Conservation (phyloP, 768 basidiomycete species). For the Naganishia antarctica region DNA sequence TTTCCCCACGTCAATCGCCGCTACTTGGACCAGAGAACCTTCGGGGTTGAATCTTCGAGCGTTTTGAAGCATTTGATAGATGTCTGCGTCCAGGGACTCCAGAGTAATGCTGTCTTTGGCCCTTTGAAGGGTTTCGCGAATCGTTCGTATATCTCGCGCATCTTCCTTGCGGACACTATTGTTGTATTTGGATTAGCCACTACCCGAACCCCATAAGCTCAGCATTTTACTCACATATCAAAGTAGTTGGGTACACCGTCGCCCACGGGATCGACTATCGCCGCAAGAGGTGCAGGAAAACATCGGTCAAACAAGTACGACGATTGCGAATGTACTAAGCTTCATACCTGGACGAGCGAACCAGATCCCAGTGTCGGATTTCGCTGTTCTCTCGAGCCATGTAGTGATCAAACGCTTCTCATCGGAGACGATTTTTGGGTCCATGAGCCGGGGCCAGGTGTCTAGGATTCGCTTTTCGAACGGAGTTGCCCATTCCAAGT, state of each 20-base stretch:
- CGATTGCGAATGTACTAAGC: neutral
- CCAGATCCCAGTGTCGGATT: slow-evolving; percentile 60
- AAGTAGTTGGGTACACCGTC: slow-evolving; percentile 83
- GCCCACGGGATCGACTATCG: slow-evolving; percentile 79
- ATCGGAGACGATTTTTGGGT: slow-evolving; percentile 65
- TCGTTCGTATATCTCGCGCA: slow-evolving; percentile 77
- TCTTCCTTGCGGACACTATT: slow-evolving; percentile 69
- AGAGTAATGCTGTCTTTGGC: slow-evolving; percentile 68
- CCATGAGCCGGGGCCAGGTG: slow-evolving; percentile 76
- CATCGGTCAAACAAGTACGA: neutral
- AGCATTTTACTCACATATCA: slow-evolving; percentile 54
- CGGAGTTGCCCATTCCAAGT: slow-evolving; percentile 64
- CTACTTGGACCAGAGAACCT: neutral
- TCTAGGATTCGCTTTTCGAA: slow-evolving; percentile 72
- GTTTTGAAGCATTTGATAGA: slow-evolving; percentile 81
- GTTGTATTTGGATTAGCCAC: neutral
- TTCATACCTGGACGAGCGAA: slow-evolving; percentile 31
- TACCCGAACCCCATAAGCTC: neutral
- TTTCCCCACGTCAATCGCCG: slow-evolving; percentile 9
- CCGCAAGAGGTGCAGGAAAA: slow-evolving; percentile 53
- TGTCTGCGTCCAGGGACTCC: slow-evolving; percentile 75
- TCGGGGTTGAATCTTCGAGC: slow-evolving; percentile 72
- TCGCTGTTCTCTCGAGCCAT: slow-evolving; percentile 64
- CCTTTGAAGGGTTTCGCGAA: slow-evolving; percentile 68
- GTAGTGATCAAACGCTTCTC: slow-evolving; percentile 76